A percentile compares a stretch with the other conserved stretches of the same genome.
Evolutionary conservation across 257 asterid genomes (phyloP).

Genomic region (Solanum pimpinellifolium): DNA sequence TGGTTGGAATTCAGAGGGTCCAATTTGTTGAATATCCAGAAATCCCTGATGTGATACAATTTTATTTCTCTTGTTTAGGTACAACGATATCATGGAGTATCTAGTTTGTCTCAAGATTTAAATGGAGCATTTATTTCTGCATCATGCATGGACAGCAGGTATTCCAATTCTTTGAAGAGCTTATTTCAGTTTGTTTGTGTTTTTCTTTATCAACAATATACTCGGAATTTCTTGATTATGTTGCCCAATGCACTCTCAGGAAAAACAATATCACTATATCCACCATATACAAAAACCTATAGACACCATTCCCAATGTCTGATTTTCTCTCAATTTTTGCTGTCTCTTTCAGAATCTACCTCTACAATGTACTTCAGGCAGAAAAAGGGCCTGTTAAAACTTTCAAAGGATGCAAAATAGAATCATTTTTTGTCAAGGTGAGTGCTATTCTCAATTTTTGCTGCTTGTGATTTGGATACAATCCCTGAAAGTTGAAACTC

Average conservation of each 20-base stretch:
- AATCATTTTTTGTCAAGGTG: slow-evolving; percentile 93
- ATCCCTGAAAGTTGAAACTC: too few species aligned
- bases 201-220: neutral
- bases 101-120: slow-evolving; percentile 83
- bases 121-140: slow-evolving; percentile 77
- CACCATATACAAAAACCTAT: neutral
- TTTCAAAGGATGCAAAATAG: slow-evolving; percentile 62
- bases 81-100: slow-evolving; percentile 61
- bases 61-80: slow-evolving; percentile 27
- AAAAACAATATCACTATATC: neutral
- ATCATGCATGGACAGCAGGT: slow-evolving; percentile 97
- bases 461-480: neutral
- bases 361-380: slow-evolving; percentile 72
- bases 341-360: slow-evolving; percentile 56
- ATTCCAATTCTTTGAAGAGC: neutral
- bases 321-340: neutral
- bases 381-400: slow-evolving; percentile 63
- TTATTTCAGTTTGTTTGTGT: neutral
- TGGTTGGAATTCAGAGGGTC: neutral
- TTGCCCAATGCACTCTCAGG: neutral
- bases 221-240: neutral
- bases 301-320: neutral
- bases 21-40: neutral
- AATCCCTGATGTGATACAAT: neutral
- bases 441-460: neutral